These are phyloP conservation scores for Cryphonectria naterciae DNA, from an alignment of 2,329 filamentous ascomycete genomes.

Conservation along the genomic window DNA sequence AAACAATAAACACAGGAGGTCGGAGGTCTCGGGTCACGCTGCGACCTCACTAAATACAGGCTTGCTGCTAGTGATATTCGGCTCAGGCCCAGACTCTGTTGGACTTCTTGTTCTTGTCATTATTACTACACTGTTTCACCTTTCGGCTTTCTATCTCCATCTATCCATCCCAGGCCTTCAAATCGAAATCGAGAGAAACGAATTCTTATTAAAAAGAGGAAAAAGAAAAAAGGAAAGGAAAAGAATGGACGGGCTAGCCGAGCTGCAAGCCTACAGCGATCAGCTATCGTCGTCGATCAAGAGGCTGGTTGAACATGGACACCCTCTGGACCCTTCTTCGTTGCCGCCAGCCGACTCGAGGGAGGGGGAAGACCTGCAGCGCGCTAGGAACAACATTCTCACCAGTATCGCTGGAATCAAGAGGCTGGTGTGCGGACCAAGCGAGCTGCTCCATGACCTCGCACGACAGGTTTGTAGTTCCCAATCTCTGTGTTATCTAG, in stretches of 20 bases:
- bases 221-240: background rate
- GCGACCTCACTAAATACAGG: background rate
- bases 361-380: background rate
- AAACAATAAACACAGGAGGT: background rate
- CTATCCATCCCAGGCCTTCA: background rate
- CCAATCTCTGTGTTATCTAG: background rate
- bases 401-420: conserved; percentile 4
- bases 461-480: conserved; percentile 8
- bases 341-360: background rate
- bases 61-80: background rate
- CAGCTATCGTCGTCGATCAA: conserved; percentile 5
- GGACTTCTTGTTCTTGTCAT: background rate
- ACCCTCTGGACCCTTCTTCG: background rate
- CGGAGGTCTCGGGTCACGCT: background rate
- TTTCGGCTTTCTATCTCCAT: background rate
- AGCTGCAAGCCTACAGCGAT: conserved; percentile 5
- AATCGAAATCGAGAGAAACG: no score
- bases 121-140: background rate
- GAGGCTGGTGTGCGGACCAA: background rate
- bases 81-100: background rate
- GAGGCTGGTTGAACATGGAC: background rate
- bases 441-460: conserved; percentile 2
- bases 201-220: no score
- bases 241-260: background rate
- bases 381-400: conserved; percentile 3